Base-by-base conservation (phyloP, 371 early-diverging fungal genomes). In the Gilbertella persicaria region DNA sequence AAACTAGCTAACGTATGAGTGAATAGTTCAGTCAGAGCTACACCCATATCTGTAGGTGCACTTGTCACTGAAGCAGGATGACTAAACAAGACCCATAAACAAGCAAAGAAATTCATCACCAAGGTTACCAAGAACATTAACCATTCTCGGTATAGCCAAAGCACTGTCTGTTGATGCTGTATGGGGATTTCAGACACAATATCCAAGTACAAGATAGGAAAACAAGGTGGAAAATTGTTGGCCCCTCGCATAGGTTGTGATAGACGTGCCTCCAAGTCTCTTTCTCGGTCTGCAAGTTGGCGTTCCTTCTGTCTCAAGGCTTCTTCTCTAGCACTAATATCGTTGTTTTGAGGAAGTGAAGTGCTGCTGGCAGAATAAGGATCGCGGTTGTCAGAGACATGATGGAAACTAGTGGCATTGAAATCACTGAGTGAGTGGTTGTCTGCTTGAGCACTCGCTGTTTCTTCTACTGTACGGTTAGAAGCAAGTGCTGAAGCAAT, bases 161-260 rank as follows among this genome's bases (percentile, higher is more conserved):
- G 69, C 40, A 92, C 85, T 1, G 79, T 80, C 12, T 66, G 63
- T 51, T 87, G 83, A 53, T 86, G 83, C 19, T 81, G 69, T 13
- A 72, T 71, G 5, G 92, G 90, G 38, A 94, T 90, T 65, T 92
- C 92, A 5, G 54, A 58, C 3, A 82, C 72, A 53, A 89, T 92
- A 55, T 90, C 82, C 58, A 91, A 83, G 68, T 91, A 91, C 69
- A 93, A 80, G 54, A 92, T 64, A 6, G 92, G 92, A 43, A 88
- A 91, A 58, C 91, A 88, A 23, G 90, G 89, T 1, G 94, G 94
- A 55, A 91, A 88, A 60, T 91, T 93, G 69, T 90, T 90, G 45
- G 88, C 84, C 28, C 85, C 66, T 9, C 60, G 45, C n/a, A 69
- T 49, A 1, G 57, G 17, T 56, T 59, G 19, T 67, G 73, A 57